These are phyloP conservation scores for Bidens hawaiensis DNA, from an alignment of 140 eudicot species.

Conservation along the genomic window DNA sequence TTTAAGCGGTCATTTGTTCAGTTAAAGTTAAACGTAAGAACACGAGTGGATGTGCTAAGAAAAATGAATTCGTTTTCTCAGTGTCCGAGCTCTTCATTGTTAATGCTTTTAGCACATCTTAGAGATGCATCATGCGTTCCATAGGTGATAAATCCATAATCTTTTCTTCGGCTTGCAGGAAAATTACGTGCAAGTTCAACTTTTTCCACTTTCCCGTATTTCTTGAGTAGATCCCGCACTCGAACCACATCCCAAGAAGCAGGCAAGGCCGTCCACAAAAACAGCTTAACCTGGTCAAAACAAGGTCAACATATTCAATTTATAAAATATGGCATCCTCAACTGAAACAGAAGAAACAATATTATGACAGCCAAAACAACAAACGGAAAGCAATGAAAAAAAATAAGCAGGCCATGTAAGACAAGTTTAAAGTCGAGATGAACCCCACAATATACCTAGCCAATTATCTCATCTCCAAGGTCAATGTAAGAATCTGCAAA, in stretches of 20 bases:
- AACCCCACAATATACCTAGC: too few relatives aligned
- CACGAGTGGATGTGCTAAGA: neutral
- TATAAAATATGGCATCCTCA: too few relatives aligned
- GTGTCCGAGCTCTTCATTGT: slow-evolving; percentile 76
- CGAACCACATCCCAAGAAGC: slow-evolving; percentile 83
- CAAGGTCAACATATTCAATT: neutral
- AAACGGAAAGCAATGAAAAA: too few relatives aligned
- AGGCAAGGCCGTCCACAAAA: slow-evolving; percentile 75
- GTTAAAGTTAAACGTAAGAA: too few relatives aligned
- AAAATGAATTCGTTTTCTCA: slow-evolving; percentile 61
- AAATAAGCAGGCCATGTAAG: too few relatives aligned
- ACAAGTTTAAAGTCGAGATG: too few relatives aligned
- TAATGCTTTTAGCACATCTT: slow-evolving; percentile 76
- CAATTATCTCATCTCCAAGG: slow-evolving; percentile 92
- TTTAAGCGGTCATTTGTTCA: too few relatives aligned
- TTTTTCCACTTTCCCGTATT: slow-evolving; percentile 62
- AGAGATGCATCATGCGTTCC: slow-evolving; percentile 87
- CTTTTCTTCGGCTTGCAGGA: slow-evolving; percentile 88
- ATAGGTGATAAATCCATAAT: slow-evolving; percentile 81
- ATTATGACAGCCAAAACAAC: too few relatives aligned
- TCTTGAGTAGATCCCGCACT: slow-evolving; percentile 60
- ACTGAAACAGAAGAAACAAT: too few relatives aligned
- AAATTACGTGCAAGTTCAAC: slow-evolving; percentile 94
- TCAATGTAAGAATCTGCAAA: slow-evolving; percentile 88
- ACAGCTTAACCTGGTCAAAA: slow-evolving; percentile 83